Conservation (phyloP, 192 early-diverging fungal species). For the Umbelopsis sp. region DNA sequence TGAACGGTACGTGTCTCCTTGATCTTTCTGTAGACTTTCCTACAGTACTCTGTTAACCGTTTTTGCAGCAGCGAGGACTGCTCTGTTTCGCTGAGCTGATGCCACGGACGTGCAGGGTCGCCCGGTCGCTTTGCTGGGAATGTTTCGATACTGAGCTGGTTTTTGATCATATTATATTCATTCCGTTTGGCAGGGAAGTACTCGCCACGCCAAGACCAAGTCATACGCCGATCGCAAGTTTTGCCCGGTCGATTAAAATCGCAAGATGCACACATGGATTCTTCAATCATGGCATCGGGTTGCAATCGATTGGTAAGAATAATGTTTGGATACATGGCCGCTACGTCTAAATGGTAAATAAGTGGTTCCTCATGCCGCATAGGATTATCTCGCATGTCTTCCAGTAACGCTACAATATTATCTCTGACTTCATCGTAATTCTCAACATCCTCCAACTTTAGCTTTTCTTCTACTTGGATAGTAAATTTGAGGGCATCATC, state of each 20-base stretch:
- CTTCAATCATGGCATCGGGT: constrained; percentile 93
- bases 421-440: constrained; percentile 87
- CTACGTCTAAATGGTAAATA: constrained; percentile 99
- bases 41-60: constrained; percentile 83
- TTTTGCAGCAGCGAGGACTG: constrained; percentile 74
- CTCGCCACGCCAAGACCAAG: constrained; percentile 98
- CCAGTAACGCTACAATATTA: constrained; percentile 65
- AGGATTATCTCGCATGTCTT: constrained; percentile 79
- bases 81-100: constrained; percentile 66
- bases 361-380: constrained; percentile 77
- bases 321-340: constrained; percentile 99
- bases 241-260: constrained; percentile 91
- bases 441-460: constrained; percentile 72
- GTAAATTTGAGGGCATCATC: constrained; percentile 91
- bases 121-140: constrained; percentile 68
- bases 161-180: constrained; percentile 91
- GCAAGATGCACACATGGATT: constrained; percentile 86
- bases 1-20: constrained; percentile 81
- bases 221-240: constrained; percentile 90
- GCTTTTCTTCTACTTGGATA: constrained; percentile 81
- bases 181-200: constrained; percentile 87
- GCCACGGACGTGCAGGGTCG: constrained; percentile 60
- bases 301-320: constrained; percentile 98
- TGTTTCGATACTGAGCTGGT: constrained; percentile 79
- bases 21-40: constrained; percentile 85